phyloP scores from a whole-genome alignment of 495 filamentous ascomycete species.

The Podospora fimiseda region DNA sequence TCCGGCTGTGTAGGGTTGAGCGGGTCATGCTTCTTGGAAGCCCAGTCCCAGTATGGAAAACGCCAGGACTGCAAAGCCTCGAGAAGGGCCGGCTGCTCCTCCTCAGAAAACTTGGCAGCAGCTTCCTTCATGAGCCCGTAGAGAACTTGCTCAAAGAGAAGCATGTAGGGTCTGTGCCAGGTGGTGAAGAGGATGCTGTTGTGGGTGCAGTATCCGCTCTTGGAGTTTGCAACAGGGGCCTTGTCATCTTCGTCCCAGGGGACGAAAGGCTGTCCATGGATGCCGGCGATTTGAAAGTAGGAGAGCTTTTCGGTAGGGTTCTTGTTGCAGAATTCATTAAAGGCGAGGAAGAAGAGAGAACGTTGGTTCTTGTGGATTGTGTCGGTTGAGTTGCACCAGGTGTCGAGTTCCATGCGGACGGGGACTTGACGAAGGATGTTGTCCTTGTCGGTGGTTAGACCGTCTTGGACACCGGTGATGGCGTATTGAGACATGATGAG shows the following conservation, averaged over 20 bases:
- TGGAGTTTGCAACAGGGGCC: neutral
- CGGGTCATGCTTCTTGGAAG: neutral
- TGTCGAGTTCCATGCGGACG: conserved; percentile 6
- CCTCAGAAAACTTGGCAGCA: neutral
- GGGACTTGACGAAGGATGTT: conserved; percentile 2
- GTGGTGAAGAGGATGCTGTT: conserved; percentile 5
- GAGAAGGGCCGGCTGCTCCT: neutral
- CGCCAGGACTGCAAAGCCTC: neutral
- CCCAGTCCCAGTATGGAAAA: conserved; percentile 3
- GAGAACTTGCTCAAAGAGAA: conserved; percentile 1
- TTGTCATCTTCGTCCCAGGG: neutral
- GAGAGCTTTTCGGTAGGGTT: neutral
- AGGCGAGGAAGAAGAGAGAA: conserved; percentile 5
- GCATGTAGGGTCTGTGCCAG: conserved; percentile 2
- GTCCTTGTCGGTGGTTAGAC: neutral
- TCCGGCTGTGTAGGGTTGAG: neutral
- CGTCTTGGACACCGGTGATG: conserved; percentile 4
- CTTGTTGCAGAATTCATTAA: neutral
- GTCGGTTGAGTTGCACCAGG: conserved; percentile 4
- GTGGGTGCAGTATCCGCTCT: conserved; percentile 3
- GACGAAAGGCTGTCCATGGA: conserved; percentile 1
- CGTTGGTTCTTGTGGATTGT: conserved; percentile 3
- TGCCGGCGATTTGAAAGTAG: neutral
- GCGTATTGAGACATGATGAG: conserved; percentile 1
- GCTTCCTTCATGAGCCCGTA: neutral